Evolutionary conservation across 371 early-diverging fungal genomes (phyloP), one percentile per base, ranked within the genome.

Genomic region (Syncephalastrum racemosum): DNA sequence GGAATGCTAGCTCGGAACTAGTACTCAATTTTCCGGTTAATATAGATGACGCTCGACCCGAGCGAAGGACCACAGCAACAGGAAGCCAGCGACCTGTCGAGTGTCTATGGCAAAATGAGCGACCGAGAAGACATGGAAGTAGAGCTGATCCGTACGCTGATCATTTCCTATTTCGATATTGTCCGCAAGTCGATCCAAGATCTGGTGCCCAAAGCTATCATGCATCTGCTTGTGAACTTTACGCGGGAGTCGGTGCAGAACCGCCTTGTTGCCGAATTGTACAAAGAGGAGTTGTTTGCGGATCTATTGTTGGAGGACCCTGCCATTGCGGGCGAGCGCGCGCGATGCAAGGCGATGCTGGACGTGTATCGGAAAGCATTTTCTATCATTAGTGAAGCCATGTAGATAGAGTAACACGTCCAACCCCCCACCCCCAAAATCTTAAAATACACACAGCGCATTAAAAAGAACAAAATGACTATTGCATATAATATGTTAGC

Each of bases 191-290:
- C 86, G 12, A 86, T 95, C 40, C 87, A 91, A 63, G 95, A 96
- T 54, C 70, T 91, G 58, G 93, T 96, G 4, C 97, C 97, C 12
- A 96, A 96, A 66, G 92, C 95, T 0, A 87, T 95, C 57, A 94
- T 96, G 93, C 89, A 90, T 62, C 59, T 91, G 47, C 68, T 93
- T 42, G 91, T 93, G 36, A 89, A 91, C 60, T 79, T 85, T 62
- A 85, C 88, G 15, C 85, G 88, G 58, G 85, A 90, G 56, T 65
- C 75, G 20, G 83, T 95, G 46, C 95, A 95, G 63, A 89, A 90
- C 70, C 81, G 87, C 19, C 75, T 96, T 18, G 94, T 96, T 5
- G 73, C 88, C 18, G 83, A 82, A 44, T 77, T 96, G n/a, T 96
- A 94, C 68, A 83, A 84, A 57, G 88, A 90, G 43, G 79, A 85